Conservation (phyloP, 2,329 filamentous ascomycete genomes). For the Phoma sp. region DNA sequence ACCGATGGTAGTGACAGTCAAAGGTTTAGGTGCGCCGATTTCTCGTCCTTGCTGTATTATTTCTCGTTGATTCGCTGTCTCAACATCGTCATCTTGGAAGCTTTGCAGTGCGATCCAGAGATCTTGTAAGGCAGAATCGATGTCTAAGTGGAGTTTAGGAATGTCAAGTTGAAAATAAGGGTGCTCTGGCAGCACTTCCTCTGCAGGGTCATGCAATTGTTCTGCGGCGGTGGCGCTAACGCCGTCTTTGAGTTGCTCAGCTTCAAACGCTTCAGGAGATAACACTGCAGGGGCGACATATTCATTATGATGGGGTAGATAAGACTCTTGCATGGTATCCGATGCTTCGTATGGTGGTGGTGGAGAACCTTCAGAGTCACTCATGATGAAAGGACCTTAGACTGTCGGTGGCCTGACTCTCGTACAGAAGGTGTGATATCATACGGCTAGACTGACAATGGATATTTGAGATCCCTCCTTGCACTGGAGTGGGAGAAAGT, state of each 20-base stretch:
- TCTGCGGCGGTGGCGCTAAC: background rate
- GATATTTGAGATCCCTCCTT: too few relatives aligned
- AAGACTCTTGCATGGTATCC: background rate
- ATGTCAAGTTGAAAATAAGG: constrained; percentile 6
- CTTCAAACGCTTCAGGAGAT: background rate
- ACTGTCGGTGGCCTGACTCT: too few relatives aligned
- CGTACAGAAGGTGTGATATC: too few relatives aligned
- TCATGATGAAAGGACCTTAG: background rate
- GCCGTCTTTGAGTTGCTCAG: background rate
- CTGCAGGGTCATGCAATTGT: background rate
- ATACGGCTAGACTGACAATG: too few relatives aligned
- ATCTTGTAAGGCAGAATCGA: constrained; percentile 2
- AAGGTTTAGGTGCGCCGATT: constrained; percentile 1
- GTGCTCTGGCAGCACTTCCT: constrained; percentile 4
- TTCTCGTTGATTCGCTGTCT: constrained; percentile 10
- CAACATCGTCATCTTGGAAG: constrained; percentile 8
- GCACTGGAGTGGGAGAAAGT: too few relatives aligned
- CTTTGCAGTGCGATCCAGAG: constrained; percentile 6
- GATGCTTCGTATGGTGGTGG: background rate
- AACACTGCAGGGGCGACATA: background rate
- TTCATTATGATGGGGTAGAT: background rate
- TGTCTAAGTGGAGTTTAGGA: background rate
- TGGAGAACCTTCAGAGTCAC: background rate
- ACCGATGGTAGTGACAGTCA: constrained; percentile 8
- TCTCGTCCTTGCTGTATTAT: constrained; percentile 7